Evolutionary conservation across 2,329 filamentous ascomycete species (phyloP).

Genomic region (Colletotrichum shisoi): DNA sequence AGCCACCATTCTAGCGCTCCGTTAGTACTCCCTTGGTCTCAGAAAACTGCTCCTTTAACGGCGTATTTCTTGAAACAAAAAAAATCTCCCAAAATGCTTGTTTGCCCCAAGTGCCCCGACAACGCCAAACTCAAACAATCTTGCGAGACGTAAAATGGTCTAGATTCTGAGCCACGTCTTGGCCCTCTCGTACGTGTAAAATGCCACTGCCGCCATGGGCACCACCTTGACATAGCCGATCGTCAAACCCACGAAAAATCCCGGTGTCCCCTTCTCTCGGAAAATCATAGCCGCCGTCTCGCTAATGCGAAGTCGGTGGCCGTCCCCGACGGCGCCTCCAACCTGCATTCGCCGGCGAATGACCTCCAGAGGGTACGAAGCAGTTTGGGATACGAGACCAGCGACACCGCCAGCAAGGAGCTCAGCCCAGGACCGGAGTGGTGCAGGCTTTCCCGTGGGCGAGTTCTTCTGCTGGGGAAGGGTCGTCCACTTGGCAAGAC

Average conservation of each 20-base stretch:
- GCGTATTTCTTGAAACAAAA: conserved; percentile 21
- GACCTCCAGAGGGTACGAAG: conserved; percentile 93
- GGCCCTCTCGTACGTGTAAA: conserved; percentile 71
- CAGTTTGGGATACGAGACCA: conserved; percentile 87
- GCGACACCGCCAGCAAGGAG: conserved; percentile 84
- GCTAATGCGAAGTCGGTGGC: conserved; percentile 75
- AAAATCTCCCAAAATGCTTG: conserved; percentile 24
- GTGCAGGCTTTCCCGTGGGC: conserved; percentile 69
- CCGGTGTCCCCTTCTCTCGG: conserved; percentile 75
- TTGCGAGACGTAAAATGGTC: neutral
- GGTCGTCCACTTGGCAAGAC: conserved; percentile 76
- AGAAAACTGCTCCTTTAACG: conserved; percentile 17
- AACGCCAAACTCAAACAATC: conserved; percentile 34
- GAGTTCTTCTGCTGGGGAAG: conserved; percentile 67
- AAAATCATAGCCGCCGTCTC: conserved; percentile 82
- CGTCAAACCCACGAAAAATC: conserved; percentile 90
- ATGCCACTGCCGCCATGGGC: conserved; percentile 80
- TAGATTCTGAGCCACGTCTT: conserved; percentile 72
- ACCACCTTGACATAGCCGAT: conserved; percentile 96
- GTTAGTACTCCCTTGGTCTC: conserved; percentile 11
- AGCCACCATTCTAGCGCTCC: conserved; percentile 30
- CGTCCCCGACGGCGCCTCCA: conserved; percentile 90
- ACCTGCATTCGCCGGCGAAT: conserved; percentile 95
- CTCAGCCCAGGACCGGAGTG: conserved; percentile 85
- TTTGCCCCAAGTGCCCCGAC: conserved; percentile 31